These are phyloP conservation scores for Aspergillus nidulans DNA, from an alignment of 495 filamentous ascomycete species.

Conservation along the genomic window DNA sequence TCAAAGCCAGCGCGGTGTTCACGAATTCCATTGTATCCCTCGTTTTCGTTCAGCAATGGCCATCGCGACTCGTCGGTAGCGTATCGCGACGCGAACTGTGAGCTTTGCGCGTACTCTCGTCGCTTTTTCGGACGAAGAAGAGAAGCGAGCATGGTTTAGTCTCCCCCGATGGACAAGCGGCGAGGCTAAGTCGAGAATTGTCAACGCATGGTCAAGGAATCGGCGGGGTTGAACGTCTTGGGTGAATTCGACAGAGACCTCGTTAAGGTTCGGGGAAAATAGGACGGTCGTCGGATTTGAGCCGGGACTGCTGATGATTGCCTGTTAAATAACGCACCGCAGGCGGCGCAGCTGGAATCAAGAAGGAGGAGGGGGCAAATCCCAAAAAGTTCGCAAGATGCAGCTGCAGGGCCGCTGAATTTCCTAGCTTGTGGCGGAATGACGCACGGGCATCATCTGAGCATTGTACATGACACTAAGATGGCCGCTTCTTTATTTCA, in stretches of 20 bases:
- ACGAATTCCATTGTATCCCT: slow-evolving; percentile 36
- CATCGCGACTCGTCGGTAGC: slow-evolving; percentile 27
- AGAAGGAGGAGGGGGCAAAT: slow-evolving; percentile 2
- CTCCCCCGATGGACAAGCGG: background rate
- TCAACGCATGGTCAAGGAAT: slow-evolving; percentile 2
- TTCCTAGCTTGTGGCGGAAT: background rate
- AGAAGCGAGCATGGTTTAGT: slow-evolving; percentile 40
- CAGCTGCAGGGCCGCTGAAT: slow-evolving; percentile 14
- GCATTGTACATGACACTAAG: slow-evolving; percentile 5
- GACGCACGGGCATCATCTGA: slow-evolving; percentile 3
- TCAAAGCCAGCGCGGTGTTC: slow-evolving; percentile 28
- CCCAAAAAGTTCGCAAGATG: slow-evolving; percentile 5
- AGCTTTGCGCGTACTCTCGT: slow-evolving; percentile 36
- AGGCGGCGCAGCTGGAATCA: slow-evolving; percentile 13
- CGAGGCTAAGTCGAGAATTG: background rate
- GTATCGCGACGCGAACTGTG: slow-evolving; percentile 46
- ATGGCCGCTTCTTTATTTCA: background rate
- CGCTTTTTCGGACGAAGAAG: slow-evolving; percentile 43
- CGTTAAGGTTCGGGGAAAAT: background rate
- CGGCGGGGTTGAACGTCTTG: too few relatives aligned
- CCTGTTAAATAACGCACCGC: slow-evolving; percentile 20
- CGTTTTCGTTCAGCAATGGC: slow-evolving; percentile 26
- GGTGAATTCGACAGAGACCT: background rate
- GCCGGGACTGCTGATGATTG: slow-evolving; percentile 13
- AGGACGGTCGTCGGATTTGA: slow-evolving; percentile 1